Evolutionary conservation across 768 basidiomycete species (phyloP).

Genomic region (Serpula lacrymans): DNA sequence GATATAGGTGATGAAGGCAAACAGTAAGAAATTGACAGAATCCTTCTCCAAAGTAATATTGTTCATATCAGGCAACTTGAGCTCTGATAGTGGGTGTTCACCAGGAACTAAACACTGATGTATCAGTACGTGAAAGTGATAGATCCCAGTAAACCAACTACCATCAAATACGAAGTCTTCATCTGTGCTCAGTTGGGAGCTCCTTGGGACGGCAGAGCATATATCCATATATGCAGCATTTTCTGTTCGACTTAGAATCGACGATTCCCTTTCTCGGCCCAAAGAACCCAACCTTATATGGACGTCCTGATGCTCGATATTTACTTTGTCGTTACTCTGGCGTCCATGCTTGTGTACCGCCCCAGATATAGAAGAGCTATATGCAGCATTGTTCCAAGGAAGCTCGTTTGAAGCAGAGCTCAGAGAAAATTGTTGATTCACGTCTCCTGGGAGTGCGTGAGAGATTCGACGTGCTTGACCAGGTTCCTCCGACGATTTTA

Average conservation of each 20-base stretch:
- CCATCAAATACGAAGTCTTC: slow-evolving; percentile 71
- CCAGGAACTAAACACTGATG: slow-evolving; percentile 21
- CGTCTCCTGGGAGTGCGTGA: slow-evolving; percentile 47
- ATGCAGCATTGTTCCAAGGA: slow-evolving; percentile 82
- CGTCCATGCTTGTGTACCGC: slow-evolving; percentile 28
- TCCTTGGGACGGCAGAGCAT: slow-evolving; percentile 38
- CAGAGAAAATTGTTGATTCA: slow-evolving; percentile 33
- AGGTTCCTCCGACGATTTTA: slow-evolving; percentile 59
- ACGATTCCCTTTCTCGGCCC: slow-evolving; percentile 57
- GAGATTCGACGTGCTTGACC: slow-evolving; percentile 80
- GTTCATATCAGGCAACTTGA: slow-evolving; percentile 55
- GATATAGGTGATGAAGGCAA: slow-evolving; percentile 15
- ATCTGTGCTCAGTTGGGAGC: slow-evolving; percentile 42
- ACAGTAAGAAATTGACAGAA: slow-evolving; percentile 82
- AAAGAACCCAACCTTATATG: slow-evolving; percentile 51
- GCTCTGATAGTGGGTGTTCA: slow-evolving; percentile 33
- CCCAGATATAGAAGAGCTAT: slow-evolving; percentile 51
- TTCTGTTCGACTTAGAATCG: slow-evolving; percentile 45
- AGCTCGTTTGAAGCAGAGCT: too few relatives aligned
- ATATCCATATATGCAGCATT: slow-evolving; percentile 40
- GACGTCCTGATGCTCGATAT: slow-evolving; percentile 51
- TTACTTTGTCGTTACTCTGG: slow-evolving; percentile 41
- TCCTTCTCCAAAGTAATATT: slow-evolving; percentile 66
- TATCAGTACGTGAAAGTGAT: slow-evolving; percentile 12
- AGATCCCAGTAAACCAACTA: slow-evolving; percentile 18